A percentile compares a stretch with the other conserved stretches of the same genome.
Evolutionary conservation across 202 grass and related monocot species (phyloP).

Genomic region (Eragrostis tef): DNA sequence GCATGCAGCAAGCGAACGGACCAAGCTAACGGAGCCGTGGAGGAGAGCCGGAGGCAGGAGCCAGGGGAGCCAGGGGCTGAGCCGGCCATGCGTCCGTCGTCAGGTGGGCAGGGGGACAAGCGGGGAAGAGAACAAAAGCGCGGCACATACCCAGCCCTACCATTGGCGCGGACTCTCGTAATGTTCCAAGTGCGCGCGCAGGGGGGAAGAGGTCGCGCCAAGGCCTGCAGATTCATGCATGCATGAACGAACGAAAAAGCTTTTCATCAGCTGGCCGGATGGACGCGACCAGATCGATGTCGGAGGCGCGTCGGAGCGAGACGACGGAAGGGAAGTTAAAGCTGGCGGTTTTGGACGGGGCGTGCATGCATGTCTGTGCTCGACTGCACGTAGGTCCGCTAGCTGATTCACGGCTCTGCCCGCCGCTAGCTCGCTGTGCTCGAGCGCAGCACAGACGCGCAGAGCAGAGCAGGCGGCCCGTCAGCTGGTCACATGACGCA

Average conservation of each 20-base stretch:
- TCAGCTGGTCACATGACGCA: slow-evolving; percentile 46
- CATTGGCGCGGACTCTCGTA: slow-evolving; percentile 26
- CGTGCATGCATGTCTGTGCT: neutral
- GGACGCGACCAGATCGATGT: neutral
- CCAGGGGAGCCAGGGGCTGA: neutral
- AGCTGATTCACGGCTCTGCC: slow-evolving; percentile 32
- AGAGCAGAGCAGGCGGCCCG: slow-evolving; percentile 20
- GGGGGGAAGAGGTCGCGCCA: neutral
- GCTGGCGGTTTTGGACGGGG: neutral
- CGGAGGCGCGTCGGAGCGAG: too few species aligned
- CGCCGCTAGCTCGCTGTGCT: neutral
- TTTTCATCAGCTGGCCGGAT: neutral
- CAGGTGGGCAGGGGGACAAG: slow-evolving; percentile 45
- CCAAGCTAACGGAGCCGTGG: neutral
- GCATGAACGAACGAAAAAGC: neutral
- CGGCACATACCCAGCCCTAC: slow-evolving; percentile 19
- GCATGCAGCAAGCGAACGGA: slow-evolving; percentile 13
- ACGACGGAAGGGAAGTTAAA: neutral
- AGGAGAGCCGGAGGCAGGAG: neutral
- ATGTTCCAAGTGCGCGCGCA: neutral
- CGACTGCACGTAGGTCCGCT: slow-evolving; percentile 28
- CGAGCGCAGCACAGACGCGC: neutral
- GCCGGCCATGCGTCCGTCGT: neutral
- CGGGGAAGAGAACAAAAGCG: slow-evolving; percentile 43
- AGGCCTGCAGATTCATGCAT: neutral